These are phyloP conservation scores for Lactifluus echinatus DNA, from an alignment of 768 basidiomycete genomes.

Conservation along the genomic window DNA sequence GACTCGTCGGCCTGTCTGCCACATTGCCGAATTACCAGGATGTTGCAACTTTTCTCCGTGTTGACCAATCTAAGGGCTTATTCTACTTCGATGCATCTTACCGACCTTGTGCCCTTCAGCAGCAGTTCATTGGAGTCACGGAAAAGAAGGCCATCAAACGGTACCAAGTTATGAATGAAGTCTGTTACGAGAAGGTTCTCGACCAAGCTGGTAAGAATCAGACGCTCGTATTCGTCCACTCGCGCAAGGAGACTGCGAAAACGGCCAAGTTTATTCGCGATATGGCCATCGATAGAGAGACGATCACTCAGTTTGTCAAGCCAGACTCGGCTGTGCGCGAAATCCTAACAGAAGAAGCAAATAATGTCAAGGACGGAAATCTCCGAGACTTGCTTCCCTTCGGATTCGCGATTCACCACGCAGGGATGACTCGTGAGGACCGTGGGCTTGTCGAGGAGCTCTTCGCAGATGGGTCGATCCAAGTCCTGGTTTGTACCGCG, in stretches of 20 bases:
- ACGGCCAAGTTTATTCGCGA: conserved; percentile 92
- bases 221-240: conserved; percentile 95
- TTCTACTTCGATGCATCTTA: conserved; percentile 97
- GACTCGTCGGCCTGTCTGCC: conserved; percentile 90
- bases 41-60: conserved; percentile 93
- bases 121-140: conserved; percentile 95
- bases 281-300: conserved; percentile 93
- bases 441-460: conserved; percentile 89
- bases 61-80: conserved; percentile 83
- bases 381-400: conserved; percentile 88
- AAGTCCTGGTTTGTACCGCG: conserved; percentile 94
- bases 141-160: conserved; percentile 99
- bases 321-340: conserved; percentile 88
- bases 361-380: conserved; percentile 73
- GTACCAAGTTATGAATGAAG: conserved; percentile 96
- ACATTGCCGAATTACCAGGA: conserved; percentile 99
- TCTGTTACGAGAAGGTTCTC: conserved; percentile 97
- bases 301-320: conserved; percentile 91
- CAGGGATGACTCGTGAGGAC: conserved; percentile 90
- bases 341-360: conserved; percentile 78
- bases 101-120: conserved; percentile 89
- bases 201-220: conserved; percentile 89
- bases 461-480: conserved; percentile 85
- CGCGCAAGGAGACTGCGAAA: conserved; percentile 96
- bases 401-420: conserved; percentile 96